phyloP scores from a whole-genome alignment of 2,329 filamentous ascomycete genomes.

The Beauveria pseudobassiana region DNA sequence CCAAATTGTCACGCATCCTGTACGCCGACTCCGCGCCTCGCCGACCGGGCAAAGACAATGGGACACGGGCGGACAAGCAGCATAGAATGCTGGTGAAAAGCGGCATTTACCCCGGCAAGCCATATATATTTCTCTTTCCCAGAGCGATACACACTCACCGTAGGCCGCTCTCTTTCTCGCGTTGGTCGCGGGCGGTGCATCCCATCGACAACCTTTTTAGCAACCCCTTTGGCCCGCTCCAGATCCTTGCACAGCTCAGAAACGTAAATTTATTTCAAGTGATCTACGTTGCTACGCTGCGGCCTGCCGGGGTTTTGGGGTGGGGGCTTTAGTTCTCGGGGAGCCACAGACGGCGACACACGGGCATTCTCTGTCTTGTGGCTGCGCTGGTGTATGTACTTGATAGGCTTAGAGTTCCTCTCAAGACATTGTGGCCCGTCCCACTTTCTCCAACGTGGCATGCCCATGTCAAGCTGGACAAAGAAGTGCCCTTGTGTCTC shows the following conservation, averaged over 20 bases:
- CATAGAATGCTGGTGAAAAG: no score
- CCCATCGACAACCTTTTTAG: no score
- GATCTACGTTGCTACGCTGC: background rate
- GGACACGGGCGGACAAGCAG: no score
- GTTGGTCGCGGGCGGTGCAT: no score
- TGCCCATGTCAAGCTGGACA: conserved; percentile 6
- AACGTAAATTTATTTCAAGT: background rate
- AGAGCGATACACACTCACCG: no score
- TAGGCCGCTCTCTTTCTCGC: no score
- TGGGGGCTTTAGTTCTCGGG: background rate
- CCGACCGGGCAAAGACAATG: no score
- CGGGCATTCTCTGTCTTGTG: background rate
- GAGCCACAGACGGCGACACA: background rate
- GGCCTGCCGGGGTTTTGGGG: background rate
- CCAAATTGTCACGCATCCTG: no score
- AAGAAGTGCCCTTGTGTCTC: background rate
- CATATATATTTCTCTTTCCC: no score
- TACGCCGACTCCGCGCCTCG: no score
- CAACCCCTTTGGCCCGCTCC: background rate
- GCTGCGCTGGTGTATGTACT: background rate
- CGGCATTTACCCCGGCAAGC: no score
- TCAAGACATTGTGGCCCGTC: background rate
- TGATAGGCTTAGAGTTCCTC: no score
- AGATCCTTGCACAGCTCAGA: conserved; percentile 9
- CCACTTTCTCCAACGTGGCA: background rate